Evolutionary conservation across 2,329 filamentous ascomycete species (phyloP), one percentile per base, ranked within the genome.

Genomic region (Alternaria metachromatica): DNA sequence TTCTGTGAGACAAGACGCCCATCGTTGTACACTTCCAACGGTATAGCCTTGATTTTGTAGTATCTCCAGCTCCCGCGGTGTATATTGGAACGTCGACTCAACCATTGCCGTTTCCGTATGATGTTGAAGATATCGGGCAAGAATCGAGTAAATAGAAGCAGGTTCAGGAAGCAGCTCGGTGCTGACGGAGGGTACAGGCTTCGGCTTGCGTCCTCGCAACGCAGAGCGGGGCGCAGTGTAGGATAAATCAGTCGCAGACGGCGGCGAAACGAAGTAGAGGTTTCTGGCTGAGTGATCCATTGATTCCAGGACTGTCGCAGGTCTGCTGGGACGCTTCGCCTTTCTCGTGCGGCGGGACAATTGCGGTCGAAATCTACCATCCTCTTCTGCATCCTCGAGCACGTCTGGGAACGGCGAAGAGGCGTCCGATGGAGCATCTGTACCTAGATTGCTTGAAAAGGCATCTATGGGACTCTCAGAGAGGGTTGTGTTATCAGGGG

Each of bases 101-200:
- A 18, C 43, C 6, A 12, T 18, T 5, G 65, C 58, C 5, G 51
- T 26, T 28, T 33, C n/a, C n/a, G 69, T 70, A 11, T 60, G 53
- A 23, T 67, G 62, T 21, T 59, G n/a, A 3, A 78, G 26, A 55
- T 74, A 73, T 18, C 74, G 71, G n/a, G 70, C 64, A 26, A 79
- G 58, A n/a, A 78, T 67, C 6, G 72, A 67, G 59, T 74, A 67
- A 6, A 77, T 53, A 1, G 77, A 72, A 1, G 58, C 43, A 5
- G 73, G 65, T 44, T 65, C 64, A 9, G 53, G 25, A 23, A 58
- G 51, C 26, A 13, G 23, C 61, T 18, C 8, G 48, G 49, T 21
- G 15, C 21, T 45, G 20, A 46, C 5, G 3, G 51, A 10, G 21
- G 50, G 11, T 18, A 23, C 20, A 11, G 28, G 21, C 30, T 53